A percentile compares a stretch with the other conserved stretches of the same genome.
Conservation (phyloP, 2,329 filamentous ascomycete genomes). For the Talaromyces marneffei region DNA sequence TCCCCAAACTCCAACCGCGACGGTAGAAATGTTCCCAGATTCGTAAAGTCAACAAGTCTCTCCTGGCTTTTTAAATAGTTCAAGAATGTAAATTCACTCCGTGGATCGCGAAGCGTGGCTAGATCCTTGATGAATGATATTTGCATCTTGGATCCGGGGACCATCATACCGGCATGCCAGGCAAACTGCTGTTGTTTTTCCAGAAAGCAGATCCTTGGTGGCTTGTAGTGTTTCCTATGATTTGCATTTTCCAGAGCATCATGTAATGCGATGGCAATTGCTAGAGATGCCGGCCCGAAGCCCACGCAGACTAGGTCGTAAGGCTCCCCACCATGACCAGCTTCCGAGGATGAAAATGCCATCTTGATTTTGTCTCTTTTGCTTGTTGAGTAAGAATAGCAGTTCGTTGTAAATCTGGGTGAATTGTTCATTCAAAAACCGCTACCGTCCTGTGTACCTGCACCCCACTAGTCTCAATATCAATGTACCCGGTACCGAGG, state of each 20-base stretch:
- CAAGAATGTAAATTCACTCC: slow-evolving; percentile 88
- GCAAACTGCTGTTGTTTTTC: slow-evolving; percentile 79
- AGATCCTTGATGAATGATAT: slow-evolving; percentile 97
- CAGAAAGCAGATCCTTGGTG: slow-evolving; percentile 74
- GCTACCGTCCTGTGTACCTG: not conserved
- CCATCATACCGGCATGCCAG: slow-evolving; percentile 94
- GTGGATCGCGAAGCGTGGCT: slow-evolving; percentile 79
- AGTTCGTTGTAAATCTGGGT: not conserved
- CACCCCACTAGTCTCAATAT: not conserved
- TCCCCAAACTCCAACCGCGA: slow-evolving; percentile 87
- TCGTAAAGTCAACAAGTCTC: slow-evolving; percentile 84
- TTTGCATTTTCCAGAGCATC: slow-evolving; percentile 57
- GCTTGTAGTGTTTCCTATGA: slow-evolving; percentile 19
- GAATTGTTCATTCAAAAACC: not conserved
- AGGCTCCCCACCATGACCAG: slow-evolving; percentile 45
- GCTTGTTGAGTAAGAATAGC: not conserved
- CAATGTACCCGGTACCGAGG: not conserved
- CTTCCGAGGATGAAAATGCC: not conserved
- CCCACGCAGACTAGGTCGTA: slow-evolving; percentile 87
- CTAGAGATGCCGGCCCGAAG: slow-evolving; percentile 85
- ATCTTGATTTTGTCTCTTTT: not conserved
- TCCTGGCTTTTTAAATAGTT: slow-evolving; percentile 83
- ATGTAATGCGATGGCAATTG: slow-evolving; percentile 82
- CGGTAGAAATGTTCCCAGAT: slow-evolving; percentile 81
- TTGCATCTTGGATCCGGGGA: slow-evolving; percentile 92